Percentiles rank a stretch among this genome's conserved stretches.
These are phyloP conservation scores for Capniomyces stellatus DNA, from an alignment of 371 early-diverging fungal genomes.

Conservation along the genomic window DNA sequence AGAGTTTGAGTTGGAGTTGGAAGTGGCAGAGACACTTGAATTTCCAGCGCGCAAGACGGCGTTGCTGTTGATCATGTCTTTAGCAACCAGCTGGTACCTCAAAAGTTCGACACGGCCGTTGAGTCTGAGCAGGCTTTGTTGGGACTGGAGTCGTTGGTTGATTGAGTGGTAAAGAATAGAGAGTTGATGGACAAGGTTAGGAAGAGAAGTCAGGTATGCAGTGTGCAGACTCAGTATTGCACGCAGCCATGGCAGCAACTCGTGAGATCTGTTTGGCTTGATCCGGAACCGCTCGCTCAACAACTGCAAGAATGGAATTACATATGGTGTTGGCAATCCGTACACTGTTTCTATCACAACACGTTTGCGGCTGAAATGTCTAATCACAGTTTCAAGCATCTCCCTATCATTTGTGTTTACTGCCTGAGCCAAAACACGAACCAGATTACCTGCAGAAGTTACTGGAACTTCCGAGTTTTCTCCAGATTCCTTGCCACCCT, in stretches of 20 bases:
- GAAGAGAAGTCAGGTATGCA: constrained; percentile 24
- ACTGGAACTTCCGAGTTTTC: neutral
- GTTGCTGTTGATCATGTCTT: neutral
- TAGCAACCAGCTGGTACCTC: constrained; percentile 24
- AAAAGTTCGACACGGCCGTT: constrained; percentile 35
- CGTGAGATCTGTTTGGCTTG: constrained; percentile 26
- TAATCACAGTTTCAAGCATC: constrained; percentile 31
- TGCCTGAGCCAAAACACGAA: constrained; percentile 34
- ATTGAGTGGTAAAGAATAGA: constrained; percentile 28
- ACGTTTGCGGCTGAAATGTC: constrained; percentile 13
- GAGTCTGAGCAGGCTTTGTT: constrained; percentile 24
- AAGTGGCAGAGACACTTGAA: neutral
- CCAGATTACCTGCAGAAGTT: constrained; percentile 23
- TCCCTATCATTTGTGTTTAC: constrained; percentile 30
- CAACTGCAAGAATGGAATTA: constrained; percentile 33
- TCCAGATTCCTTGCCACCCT: neutral
- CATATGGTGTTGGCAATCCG: constrained; percentile 30
- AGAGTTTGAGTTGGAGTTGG: too few species aligned
- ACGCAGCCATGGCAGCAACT: constrained; percentile 38
- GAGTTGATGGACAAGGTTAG: constrained; percentile 25
- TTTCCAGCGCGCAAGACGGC: neutral
- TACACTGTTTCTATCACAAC: constrained; percentile 27
- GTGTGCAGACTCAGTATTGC: constrained; percentile 29
- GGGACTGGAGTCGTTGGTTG: constrained; percentile 21
- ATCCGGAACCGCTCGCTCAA: constrained; percentile 25